These are phyloP conservation scores for Fonsecaea multimorphosa DNA, from an alignment of 2,329 filamentous ascomycete species.

Conservation along the genomic window DNA sequence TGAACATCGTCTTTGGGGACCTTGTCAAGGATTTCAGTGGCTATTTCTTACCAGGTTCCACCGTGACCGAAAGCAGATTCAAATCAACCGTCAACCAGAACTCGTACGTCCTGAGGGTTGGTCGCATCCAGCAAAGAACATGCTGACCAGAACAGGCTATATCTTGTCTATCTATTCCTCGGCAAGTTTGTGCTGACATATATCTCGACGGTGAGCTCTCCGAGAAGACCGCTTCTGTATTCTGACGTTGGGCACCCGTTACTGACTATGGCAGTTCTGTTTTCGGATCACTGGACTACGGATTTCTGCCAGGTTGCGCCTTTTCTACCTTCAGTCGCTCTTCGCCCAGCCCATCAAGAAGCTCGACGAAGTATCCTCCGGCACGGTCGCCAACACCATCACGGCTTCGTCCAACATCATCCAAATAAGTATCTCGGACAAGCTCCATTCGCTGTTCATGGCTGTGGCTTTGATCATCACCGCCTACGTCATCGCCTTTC, in stretches of 20 bases:
- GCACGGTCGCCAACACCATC: constrained; percentile 59
- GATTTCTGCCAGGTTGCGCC: constrained; percentile 58
- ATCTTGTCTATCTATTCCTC: constrained; percentile 64
- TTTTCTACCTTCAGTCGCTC: constrained; percentile 57
- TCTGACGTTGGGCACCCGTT: constrained; percentile 2
- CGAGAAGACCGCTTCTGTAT: background rate
- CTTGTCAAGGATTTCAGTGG: constrained; percentile 62
- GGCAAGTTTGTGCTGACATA: constrained; percentile 63
- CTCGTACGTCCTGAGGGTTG: constrained; percentile 39
- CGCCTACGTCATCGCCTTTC: constrained; percentile 59
- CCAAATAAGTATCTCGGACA: constrained; percentile 62
- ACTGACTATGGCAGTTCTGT: constrained; percentile 45
- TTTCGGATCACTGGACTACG: constrained; percentile 59
- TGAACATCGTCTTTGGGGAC: constrained; percentile 65
- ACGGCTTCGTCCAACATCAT: constrained; percentile 60
- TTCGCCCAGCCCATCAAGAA: constrained; percentile 58
- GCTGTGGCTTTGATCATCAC: constrained; percentile 51
- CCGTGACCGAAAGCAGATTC: constrained; percentile 56
- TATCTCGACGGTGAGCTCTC: constrained; percentile 57
- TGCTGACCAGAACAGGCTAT: constrained; percentile 43
- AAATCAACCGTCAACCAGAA: constrained; percentile 56
- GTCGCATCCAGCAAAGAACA: background rate
- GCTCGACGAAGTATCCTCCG: constrained; percentile 58
- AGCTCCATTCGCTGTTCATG: constrained; percentile 54
- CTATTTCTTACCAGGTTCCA: constrained; percentile 59